Evolutionary conservation across 169 alveolate species (phyloP), one percentile per base, ranked within the genome.

Genomic region (Eimeria acervulina): DNA sequence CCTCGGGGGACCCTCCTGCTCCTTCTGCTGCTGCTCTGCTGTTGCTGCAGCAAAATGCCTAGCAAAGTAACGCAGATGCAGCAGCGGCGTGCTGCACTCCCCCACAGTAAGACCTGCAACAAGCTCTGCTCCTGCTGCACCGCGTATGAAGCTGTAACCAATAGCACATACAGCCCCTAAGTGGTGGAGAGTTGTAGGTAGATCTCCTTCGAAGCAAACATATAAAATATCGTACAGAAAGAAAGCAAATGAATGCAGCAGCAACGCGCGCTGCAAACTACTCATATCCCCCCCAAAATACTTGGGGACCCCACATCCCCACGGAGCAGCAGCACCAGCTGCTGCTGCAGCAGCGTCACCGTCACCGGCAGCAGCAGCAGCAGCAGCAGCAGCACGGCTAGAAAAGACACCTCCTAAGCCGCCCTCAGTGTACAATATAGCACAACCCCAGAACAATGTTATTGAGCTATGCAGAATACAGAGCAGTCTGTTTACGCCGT

Each of bases 41-140:
- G 91, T 61, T 36, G 36, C 63, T 40, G 93, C 78, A 10, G 91
- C 66, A 55, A 72, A 95, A 38, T 90, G 95, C n/a, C 78, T 21
- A 10, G 66, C 78, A 66, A 52, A 88, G 55, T 89, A 95, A 28
- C 97, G 92, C 90, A 95, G 89, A 40, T 95, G 97, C n/a, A 95
- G 97, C 72, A 87, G 66, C 42, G 97, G 97, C 10, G 97, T 95
- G 95, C 95, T 85, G 80, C 87, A 36, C 63, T 95, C 97, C 19
- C 93, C 94, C 12, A 81, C 63, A 10, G 85, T 51, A 38, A 95
- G 81, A 28, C 95, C 97, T 1, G 94, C 84, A 72, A 89, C 83
- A n/a, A 95, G 66, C 28, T 95, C 97, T 8, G 90, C 74, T 33
- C 93, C 95, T 26, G 90, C 76, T 26, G 36, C 23, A 40, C 33